Percentiles rank a stretch among this genome's conserved stretches.
Conservation (phyloP, 306 rosid species). For the Medicago arabica region DNA sequence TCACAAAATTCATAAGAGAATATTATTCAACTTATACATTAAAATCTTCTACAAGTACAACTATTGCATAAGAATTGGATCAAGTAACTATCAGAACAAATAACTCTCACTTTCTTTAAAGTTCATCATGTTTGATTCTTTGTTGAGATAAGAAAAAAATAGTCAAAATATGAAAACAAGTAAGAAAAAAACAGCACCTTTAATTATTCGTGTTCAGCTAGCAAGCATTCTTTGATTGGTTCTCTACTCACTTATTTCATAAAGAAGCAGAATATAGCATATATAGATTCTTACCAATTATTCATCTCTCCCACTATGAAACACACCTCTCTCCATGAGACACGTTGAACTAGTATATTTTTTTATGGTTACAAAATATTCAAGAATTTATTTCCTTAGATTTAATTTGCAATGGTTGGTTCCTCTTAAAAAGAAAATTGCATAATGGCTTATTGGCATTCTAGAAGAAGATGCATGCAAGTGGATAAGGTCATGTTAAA, state of each 20-base stretch:
- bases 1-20: slow-evolving; percentile 30
- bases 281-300: slow-evolving; percentile 45
- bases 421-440: background rate
- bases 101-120: slow-evolving; percentile 43
- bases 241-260: slow-evolving; percentile 40
- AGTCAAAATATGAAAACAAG: slow-evolving; percentile 22
- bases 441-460: slow-evolving; percentile 33
- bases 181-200: slow-evolving; percentile 12
- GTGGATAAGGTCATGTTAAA: slow-evolving; percentile 43
- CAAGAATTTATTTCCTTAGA: background rate
- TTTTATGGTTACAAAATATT: background rate
- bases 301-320: slow-evolving; percentile 31
- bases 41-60: slow-evolving; percentile 41
- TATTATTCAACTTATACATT: slow-evolving; percentile 40
- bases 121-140: slow-evolving; percentile 52
- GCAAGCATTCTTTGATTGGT: slow-evolving; percentile 15
- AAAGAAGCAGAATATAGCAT: slow-evolving; percentile 16
- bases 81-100: slow-evolving; percentile 19
- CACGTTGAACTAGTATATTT: slow-evolving; percentile 20
- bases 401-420: slow-evolving; percentile 1
- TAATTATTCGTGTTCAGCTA: slow-evolving; percentile 32
- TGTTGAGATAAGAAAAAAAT: slow-evolving; percentile 36
- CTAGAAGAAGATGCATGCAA: slow-evolving; percentile 38
- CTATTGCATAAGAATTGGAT: slow-evolving; percentile 20
- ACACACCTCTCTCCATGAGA: slow-evolving; percentile 39